phyloP scores from a whole-genome alignment of 1,284 basidiomycete genomes.

The Rhodotorula sp. region DNA sequence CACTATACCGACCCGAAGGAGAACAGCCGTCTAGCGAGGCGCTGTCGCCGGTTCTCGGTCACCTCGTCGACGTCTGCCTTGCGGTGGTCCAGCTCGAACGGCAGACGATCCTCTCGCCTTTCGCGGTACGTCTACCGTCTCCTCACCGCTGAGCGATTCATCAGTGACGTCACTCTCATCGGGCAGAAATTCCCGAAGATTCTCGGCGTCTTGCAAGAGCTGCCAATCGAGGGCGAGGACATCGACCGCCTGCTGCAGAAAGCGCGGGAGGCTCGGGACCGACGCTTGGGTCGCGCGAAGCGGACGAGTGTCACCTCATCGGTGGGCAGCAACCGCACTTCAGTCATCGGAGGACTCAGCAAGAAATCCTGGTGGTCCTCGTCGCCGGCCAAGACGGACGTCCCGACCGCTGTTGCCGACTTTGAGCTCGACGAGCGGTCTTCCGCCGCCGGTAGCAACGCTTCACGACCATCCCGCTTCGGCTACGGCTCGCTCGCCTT shows the following conservation, averaged over 20 bases:
- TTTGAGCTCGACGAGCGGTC: slow-evolving; percentile 30
- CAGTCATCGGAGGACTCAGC: slow-evolving; percentile 2
- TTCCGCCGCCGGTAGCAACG: slow-evolving; percentile 15
- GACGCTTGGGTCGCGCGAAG: slow-evolving; percentile 23
- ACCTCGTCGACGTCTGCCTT: slow-evolving; percentile 35
- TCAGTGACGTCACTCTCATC: neutral
- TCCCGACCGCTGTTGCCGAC: slow-evolving; percentile 4
- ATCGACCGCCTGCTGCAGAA: slow-evolving; percentile 30
- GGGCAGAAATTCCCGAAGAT: slow-evolving; percentile 26
- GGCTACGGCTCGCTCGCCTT: slow-evolving; percentile 23
- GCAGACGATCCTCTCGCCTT: slow-evolving; percentile 30
- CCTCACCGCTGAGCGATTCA: neutral
- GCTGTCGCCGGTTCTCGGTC: slow-evolving; percentile 34
- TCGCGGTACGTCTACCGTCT: slow-evolving; percentile 1
- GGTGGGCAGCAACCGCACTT: neutral
- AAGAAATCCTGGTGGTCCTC: slow-evolving; percentile 9
- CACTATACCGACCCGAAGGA: slow-evolving; percentile 23
- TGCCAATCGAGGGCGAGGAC: slow-evolving; percentile 7
- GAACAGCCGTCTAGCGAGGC: slow-evolving; percentile 13
- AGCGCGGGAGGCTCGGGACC: slow-evolving; percentile 33
- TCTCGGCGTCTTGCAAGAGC: slow-evolving; percentile 19
- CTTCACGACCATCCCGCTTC: neutral
- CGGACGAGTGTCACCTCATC: neutral
- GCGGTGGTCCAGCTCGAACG: slow-evolving; percentile 30
- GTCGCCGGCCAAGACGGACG: neutral